A percentile compares a stretch with the other conserved stretches of the same genome.
These are phyloP conservation scores for Oryza rufipogon DNA, from an alignment of 176 grass and related monocot genomes.

Conservation along the genomic window DNA sequence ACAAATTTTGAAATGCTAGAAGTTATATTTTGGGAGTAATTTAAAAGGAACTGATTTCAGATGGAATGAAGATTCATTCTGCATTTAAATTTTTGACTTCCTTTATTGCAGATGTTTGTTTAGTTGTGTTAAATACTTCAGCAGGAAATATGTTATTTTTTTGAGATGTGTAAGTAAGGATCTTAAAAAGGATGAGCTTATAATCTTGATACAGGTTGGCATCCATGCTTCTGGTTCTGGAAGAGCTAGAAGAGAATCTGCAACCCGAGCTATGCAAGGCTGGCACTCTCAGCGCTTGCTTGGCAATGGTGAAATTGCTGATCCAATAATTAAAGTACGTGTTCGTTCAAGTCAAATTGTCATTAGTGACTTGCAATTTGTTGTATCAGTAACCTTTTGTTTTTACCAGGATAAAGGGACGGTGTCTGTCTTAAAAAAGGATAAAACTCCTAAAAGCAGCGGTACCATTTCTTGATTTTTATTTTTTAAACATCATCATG, in stretches of 20 bases:
- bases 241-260: constrained; percentile 79
- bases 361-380: constrained; percentile 20
- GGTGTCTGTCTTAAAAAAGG: constrained; percentile 48
- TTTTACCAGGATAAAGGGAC: constrained; percentile 52
- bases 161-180: constrained; percentile 16
- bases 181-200: constrained; percentile 22
- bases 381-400: constrained; percentile 19
- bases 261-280: constrained; percentile 86
- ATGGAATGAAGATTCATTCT: constrained; percentile 17
- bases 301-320: constrained; percentile 74
- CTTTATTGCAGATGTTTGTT: background rate
- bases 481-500: constrained; percentile 14
- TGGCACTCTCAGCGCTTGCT: constrained; percentile 76
- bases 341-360: constrained; percentile 30
- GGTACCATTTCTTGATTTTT: constrained; percentile 37
- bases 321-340: constrained; percentile 84
- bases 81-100: constrained; percentile 14
- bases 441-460: constrained; percentile 67
- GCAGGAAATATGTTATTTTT: constrained; percentile 10
- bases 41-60: constrained; percentile 31
- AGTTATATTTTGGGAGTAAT: background rate
- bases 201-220: constrained; percentile 50
- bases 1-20: too few relatives aligned
- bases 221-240: constrained; percentile 71
- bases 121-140: background rate